Percentiles rank a stretch among this genome's conserved stretches.
These are phyloP conservation scores for Blakeslea trispora DNA, from an alignment of 371 early-diverging fungal species.

Conservation along the genomic window DNA sequence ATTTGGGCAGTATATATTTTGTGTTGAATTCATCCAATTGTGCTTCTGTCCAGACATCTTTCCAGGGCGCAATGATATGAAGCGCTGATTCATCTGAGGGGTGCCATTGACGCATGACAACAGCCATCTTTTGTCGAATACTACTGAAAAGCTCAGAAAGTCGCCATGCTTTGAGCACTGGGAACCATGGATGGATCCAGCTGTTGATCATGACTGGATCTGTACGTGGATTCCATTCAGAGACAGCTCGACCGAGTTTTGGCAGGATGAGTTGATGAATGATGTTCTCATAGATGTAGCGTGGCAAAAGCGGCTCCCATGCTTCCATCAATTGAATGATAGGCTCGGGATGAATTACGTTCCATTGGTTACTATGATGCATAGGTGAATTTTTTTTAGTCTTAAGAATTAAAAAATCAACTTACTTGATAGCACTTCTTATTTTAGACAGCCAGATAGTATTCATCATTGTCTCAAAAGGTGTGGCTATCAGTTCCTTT, in stretches of 20 bases:
- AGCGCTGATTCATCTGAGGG: constrained; percentile 66
- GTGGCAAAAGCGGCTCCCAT: constrained; percentile 75
- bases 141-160: constrained; percentile 59
- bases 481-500: constrained; percentile 48
- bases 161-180: constrained; percentile 60
- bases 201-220: constrained; percentile 70
- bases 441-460: constrained; percentile 78
- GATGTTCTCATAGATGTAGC: constrained; percentile 75
- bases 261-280: constrained; percentile 78
- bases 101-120: constrained; percentile 67
- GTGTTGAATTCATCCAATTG: constrained; percentile 63
- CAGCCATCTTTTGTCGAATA: constrained; percentile 66
- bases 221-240: constrained; percentile 72
- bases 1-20: constrained; percentile 71
- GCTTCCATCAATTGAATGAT: constrained; percentile 68
- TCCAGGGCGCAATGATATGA: constrained; percentile 68
- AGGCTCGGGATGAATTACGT: constrained; percentile 68
- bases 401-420: constrained; percentile 10
- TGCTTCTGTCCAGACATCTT: constrained; percentile 60
- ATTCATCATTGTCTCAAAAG: constrained; percentile 79
- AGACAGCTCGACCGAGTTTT: constrained; percentile 65
- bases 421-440: constrained; percentile 77
- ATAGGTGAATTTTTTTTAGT: neutral
- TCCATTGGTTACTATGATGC: constrained; percentile 77
- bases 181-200: constrained; percentile 89